phyloP scores from a whole-genome alignment of 1,139 yeast genomes.

The Ogataea hybrid region DNA sequence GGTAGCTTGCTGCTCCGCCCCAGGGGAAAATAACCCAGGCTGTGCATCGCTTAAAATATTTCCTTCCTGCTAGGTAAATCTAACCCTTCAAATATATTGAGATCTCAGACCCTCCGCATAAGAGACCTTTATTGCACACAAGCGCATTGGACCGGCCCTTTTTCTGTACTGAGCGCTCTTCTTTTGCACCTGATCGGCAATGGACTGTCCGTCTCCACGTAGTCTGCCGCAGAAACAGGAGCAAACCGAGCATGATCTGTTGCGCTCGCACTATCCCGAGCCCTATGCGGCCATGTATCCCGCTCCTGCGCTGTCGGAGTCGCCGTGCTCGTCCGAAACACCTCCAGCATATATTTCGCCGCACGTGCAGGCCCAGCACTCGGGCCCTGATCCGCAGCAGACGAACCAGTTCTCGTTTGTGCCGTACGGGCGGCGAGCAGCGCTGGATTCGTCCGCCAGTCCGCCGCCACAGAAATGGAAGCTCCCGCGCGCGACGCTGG shows the following conservation, averaged over 20 bases:
- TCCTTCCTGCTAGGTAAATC: background rate
- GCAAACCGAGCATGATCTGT: background rate
- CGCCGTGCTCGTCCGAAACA: background rate
- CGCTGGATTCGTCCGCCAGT: background rate
- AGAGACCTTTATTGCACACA: no score
- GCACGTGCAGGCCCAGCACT: background rate
- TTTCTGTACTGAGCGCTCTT: background rate
- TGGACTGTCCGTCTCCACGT: background rate
- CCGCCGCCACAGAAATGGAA: constrained; percentile 5
- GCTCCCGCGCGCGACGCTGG: constrained; percentile 35
- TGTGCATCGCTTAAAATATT: background rate
- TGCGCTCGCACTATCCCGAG: background rate
- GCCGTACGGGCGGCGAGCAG: background rate
- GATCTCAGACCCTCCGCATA: no score
- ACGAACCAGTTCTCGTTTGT: background rate
- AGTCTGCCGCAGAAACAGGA: background rate
- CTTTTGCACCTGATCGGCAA: background rate
- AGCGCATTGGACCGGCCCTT: no score
- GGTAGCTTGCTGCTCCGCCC: background rate
- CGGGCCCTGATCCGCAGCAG: background rate
- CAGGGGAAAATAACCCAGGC: background rate
- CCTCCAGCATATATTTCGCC: background rate
- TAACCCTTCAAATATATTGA: background rate
- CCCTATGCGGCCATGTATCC: background rate
- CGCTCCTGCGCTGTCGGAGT: background rate